Conservation (phyloP, 176 grass and related monocot species). For the Tillandsia leiboldiana region DNA sequence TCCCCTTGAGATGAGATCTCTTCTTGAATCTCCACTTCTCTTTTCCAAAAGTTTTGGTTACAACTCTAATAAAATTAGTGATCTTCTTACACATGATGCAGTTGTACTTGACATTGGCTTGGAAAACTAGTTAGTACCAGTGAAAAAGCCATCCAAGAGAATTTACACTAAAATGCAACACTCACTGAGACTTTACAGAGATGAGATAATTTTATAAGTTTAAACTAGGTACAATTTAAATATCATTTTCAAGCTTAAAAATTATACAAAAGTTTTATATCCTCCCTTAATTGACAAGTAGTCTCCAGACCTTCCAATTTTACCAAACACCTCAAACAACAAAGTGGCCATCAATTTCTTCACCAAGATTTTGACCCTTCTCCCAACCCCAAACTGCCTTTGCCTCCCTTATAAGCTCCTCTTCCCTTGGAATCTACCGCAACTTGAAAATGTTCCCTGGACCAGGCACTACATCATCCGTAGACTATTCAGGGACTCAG, state of each 20-base stretch:
- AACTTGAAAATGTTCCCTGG: no score
- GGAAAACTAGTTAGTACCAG: no score
- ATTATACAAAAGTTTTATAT: background rate
- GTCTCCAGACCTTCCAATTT: background rate
- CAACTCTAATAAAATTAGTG: no score
- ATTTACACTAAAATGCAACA: no score
- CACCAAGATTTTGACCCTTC: constrained; percentile 31
- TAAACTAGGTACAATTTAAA: background rate
- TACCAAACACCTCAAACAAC: background rate
- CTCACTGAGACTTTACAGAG: background rate
- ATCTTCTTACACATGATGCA: no score
- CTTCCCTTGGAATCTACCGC: constrained; percentile 22
- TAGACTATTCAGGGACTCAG: no score
- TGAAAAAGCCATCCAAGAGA: no score
- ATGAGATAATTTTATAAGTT: background rate
- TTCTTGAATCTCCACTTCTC: no score
- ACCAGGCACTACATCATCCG: no score
- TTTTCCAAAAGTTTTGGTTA: no score
- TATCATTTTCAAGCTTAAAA: background rate
- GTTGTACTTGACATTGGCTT: no score
- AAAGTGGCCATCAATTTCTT: background rate
- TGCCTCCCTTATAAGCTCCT: constrained; percentile 48
- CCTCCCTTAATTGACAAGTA: background rate
- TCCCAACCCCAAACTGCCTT: constrained; percentile 21
- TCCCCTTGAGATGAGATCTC: no score